Evolutionary conservation across 192 early-diverging fungal species (phyloP), one percentile per base, ranked within the genome.

Genomic region (Coemansia sp.): DNA sequence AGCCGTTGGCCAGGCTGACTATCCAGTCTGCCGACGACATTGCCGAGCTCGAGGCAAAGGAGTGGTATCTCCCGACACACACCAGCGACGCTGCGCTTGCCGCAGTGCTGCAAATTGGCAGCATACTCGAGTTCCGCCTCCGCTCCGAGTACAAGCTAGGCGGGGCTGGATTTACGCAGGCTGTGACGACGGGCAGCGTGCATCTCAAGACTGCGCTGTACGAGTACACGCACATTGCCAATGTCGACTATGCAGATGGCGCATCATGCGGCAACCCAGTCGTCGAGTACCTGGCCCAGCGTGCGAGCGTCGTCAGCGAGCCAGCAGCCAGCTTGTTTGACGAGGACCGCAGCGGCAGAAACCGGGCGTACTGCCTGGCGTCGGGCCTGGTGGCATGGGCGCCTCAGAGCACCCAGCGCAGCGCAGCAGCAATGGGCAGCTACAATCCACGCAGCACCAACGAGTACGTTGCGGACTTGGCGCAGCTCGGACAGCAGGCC

Each of bases 371-470:
- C 62, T 15, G 53, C 20, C 36, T 77, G 1, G 44, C 66, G 9
- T 40, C 56, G 10, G 22, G 50, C 19, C 69, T 71, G 1, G 1
- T 20, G 4, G 45, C 38, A 0, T 19, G 38, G 17, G 70, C 58
- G 15, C 65, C 69, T 2, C 39, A 75, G 11, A 88, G 87, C 78
- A 95, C 95, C 71, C 81, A 87, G 39, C 86, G 87, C 51, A 95
- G 95, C 82, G 91, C 94, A n/a, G 78, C 78, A 51, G 88, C 88
- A 1, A 91, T 92, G 10, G 91, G 90, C 62, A 94, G 94, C 69
- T 84, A 88, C 82, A 97, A 93, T 75, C 95, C 95, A 41, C 96
- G 95, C 77, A 94, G 93, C 83, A 91, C 93, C 76, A 96, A 94
- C 85, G 87, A 87, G 55, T 95, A 92, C 87, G 92, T 96, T 77